A percentile compares a stretch with the other conserved stretches of the same genome.
These are phyloP conservation scores for Boletus sp. DNA, from an alignment of 768 basidiomycete genomes.

Conservation along the genomic window DNA sequence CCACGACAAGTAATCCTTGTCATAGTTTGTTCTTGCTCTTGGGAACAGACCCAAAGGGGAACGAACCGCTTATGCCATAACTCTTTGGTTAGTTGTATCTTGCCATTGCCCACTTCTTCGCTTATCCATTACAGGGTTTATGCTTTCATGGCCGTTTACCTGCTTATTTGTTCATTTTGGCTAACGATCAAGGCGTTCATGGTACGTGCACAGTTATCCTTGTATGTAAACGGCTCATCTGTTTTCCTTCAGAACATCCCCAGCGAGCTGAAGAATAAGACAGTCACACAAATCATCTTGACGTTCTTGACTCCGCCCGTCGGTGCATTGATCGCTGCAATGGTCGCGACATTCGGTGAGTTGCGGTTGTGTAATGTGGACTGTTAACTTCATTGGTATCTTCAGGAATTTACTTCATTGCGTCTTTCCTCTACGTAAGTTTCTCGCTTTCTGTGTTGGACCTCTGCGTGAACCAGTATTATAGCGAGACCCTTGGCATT, in stretches of 20 bases:
- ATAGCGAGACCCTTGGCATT: constrained; percentile 96
- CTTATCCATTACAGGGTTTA: constrained; percentile 60
- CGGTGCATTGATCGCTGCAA: constrained; percentile 80
- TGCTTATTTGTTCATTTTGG: constrained; percentile 84
- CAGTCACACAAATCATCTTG: constrained; percentile 46
- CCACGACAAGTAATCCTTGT: background rate
- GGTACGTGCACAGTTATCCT: constrained; percentile 38
- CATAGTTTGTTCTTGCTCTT: constrained; percentile 65
- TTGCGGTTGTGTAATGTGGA: background rate
- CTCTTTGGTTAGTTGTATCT: constrained; percentile 56
- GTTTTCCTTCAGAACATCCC: constrained; percentile 49
- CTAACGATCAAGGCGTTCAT: constrained; percentile 78
- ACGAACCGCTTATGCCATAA: constrained; percentile 63
- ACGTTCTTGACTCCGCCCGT: constrained; percentile 74
- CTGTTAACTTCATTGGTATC: constrained; percentile 7
- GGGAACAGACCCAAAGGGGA: constrained; percentile 91
- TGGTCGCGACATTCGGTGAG: constrained; percentile 83
- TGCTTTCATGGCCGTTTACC: constrained; percentile 78
- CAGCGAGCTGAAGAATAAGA: constrained; percentile 45
- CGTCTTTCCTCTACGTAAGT: constrained; percentile 85
- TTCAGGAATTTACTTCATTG: constrained; percentile 73
- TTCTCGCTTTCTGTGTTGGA: background rate
- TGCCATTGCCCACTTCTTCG: background rate
- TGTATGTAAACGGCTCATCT: background rate
- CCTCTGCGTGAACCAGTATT: constrained; percentile 6